Evolutionary conservation across 306 rosid genomes (phyloP).

Genomic region (Coriaria nepalensis): DNA sequence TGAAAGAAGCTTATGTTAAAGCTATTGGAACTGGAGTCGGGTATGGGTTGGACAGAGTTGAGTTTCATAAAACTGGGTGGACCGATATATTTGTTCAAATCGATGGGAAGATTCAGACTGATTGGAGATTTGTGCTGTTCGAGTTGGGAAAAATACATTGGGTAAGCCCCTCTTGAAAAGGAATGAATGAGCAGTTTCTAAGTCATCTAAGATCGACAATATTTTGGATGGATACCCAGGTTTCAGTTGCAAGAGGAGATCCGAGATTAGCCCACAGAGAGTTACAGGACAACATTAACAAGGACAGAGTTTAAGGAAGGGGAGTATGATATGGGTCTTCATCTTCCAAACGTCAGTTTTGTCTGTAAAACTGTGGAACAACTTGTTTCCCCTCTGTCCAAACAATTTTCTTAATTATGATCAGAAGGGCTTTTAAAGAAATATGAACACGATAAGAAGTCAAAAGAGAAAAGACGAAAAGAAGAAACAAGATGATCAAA

Average conservation of each 20-base stretch:
- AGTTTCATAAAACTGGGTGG: conserved; percentile 61
- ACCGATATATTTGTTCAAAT: conserved; percentile 34
- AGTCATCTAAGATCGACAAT: neutral
- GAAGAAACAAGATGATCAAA: neutral
- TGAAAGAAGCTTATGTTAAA: conserved; percentile 86
- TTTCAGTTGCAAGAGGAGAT: conserved; percentile 58
- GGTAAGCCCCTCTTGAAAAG: conserved; percentile 23
- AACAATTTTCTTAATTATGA: conserved; percentile 1
- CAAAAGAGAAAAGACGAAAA: no score
- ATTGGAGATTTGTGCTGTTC: conserved; percentile 67
- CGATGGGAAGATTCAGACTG: conserved; percentile 37
- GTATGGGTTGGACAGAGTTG: conserved; percentile 45
- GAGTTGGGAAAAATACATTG: conserved; percentile 60
- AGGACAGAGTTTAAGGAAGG: conserved; percentile 33
- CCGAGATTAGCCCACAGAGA: conserved; percentile 49
- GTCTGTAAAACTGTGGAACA: conserved; percentile 35
- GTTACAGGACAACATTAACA: conserved; percentile 37
- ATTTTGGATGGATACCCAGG: conserved; percentile 25
- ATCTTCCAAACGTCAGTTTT: conserved; percentile 55
- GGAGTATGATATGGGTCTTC: conserved; percentile 41
- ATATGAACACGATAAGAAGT: no score
- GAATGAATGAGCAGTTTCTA: neutral
- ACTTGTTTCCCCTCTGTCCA: conserved; percentile 20
- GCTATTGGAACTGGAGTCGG: conserved; percentile 71
- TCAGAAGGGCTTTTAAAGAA: neutral